A percentile compares a stretch with the other conserved stretches of the same genome.
These are phyloP conservation scores for Podospora pseudoanserina DNA, from an alignment of 495 filamentous ascomycete genomes.

Conservation along the genomic window DNA sequence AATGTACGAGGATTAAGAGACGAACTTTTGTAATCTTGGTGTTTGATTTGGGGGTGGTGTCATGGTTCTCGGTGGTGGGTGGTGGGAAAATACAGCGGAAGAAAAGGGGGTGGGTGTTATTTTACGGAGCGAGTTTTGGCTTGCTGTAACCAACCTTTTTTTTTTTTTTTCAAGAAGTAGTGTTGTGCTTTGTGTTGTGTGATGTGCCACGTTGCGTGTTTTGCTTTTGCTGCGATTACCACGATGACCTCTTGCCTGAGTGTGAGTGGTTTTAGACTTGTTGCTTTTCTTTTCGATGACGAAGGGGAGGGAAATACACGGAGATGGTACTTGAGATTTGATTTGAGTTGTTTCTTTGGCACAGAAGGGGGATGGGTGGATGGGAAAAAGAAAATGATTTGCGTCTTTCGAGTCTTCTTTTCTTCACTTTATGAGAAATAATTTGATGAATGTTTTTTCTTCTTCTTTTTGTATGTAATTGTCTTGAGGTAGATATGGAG, in stretches of 20 bases:
- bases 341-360: neutral
- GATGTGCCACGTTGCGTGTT: neutral
- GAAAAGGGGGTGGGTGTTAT: neutral
- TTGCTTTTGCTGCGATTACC: neutral
- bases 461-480: neutral
- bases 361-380: neutral
- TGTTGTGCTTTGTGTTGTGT: too few species aligned
- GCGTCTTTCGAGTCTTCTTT: neutral
- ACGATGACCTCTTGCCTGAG: neutral
- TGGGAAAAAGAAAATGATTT: neutral
- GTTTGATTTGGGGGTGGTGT: neutral
- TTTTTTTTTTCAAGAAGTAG: neutral
- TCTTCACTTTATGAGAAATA: neutral
- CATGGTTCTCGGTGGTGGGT: neutral
- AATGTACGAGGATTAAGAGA: neutral
- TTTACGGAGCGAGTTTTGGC: neutral
- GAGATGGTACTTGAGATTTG: too few species aligned
- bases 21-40: conserved; percentile 31
- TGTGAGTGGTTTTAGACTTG: neutral
- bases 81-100: neutral
- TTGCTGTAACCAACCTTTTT: neutral
- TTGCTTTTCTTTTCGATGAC: neutral
- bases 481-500: neutral
- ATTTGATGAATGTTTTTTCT: neutral
- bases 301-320: too few species aligned